A percentile compares a stretch with the other conserved stretches of the same genome.
Evolutionary conservation across 2,329 filamentous ascomycete species (phyloP).

Genomic region (Aspergillus versicolor): DNA sequence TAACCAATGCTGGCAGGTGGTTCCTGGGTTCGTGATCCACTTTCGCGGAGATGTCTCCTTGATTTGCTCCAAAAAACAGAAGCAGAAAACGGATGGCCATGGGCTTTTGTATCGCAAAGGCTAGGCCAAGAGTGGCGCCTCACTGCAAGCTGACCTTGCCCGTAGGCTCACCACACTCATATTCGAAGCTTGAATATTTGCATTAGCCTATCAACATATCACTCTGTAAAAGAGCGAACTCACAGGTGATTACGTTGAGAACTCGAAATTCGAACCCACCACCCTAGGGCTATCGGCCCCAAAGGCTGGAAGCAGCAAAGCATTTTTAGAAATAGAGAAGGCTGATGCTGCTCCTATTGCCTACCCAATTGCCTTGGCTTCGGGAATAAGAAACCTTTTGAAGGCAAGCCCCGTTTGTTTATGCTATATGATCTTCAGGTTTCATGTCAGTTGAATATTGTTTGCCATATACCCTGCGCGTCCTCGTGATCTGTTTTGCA

Average conservation of each 20-base stretch:
- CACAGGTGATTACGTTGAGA: background rate
- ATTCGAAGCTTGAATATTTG: background rate
- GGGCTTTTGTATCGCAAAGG: conserved; percentile 20
- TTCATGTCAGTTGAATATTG: background rate
- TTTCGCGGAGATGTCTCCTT: conserved; percentile 23
- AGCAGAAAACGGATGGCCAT: conserved; percentile 24
- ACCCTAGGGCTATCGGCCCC: background rate
- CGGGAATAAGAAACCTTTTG: background rate
- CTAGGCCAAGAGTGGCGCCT: conserved; percentile 20
- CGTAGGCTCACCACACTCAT: background rate
- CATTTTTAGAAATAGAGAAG: background rate
- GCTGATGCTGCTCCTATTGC: background rate
- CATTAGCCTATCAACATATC: background rate
- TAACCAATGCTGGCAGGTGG: conserved; percentile 19
- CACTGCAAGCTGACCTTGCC: conserved; percentile 2
- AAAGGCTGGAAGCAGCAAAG: background rate
- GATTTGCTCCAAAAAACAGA: conserved; percentile 24
- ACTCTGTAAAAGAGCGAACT: background rate
- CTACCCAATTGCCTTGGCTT: background rate
- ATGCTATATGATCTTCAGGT: background rate
- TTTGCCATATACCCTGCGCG: background rate
- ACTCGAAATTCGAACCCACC: background rate
- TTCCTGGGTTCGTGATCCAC: conserved; percentile 31
- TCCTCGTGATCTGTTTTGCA: background rate
- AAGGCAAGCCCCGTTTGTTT: background rate